Evolutionary conservation across 345 rosid species (phyloP), one percentile per base, ranked within the genome.

Genomic region (Aegle marmelos): DNA sequence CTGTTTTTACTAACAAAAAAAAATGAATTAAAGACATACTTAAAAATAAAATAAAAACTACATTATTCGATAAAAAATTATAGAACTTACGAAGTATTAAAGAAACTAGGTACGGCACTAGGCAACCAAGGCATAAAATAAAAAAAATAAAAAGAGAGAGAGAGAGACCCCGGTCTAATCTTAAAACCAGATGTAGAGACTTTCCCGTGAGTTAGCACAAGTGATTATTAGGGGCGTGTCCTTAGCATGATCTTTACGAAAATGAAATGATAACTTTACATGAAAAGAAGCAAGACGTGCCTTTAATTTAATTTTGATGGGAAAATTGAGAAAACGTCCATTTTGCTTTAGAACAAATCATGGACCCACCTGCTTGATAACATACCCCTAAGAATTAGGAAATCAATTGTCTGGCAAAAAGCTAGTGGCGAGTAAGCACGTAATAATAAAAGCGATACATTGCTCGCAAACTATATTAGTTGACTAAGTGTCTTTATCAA

Each of bases 141-240:
- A 41, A 41, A 11, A 41, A 41, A 11, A n/a, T n/a, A n/a, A n/a
- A n/a, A n/a, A n/a, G n/a, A n/a, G n/a, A n/a, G n/a, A n/a, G n/a
- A n/a, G n/a, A n/a, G n/a, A 41, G 1, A 0, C 11, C 48, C 4
- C 13, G 0, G 10, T 41, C 4, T 0, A 11, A 41, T 1, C 7
- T 28, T 70, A 1, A 54, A 50, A 30, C 9, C 22, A 70, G 8
- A 30, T 17, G 2, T 30, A 37, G 39, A 53, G 30, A 41, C n/a
- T 30, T 59, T 58, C 21, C 9, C 6, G 1, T 14, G 19, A 56
- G 28, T 45, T 0, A 45, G 50, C 17, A 45, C 17, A 22, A 57
- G 10, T 56, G 21, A 57, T 57, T 31, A n/a, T 1, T 5, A 22
- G n/a, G 24, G 27, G 16, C 1, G 2, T 6, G 30, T 30, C 41